Evolutionary conservation across 1,284 basidiomycete genomes (phyloP).

Genomic region (Boletus calvinii): DNA sequence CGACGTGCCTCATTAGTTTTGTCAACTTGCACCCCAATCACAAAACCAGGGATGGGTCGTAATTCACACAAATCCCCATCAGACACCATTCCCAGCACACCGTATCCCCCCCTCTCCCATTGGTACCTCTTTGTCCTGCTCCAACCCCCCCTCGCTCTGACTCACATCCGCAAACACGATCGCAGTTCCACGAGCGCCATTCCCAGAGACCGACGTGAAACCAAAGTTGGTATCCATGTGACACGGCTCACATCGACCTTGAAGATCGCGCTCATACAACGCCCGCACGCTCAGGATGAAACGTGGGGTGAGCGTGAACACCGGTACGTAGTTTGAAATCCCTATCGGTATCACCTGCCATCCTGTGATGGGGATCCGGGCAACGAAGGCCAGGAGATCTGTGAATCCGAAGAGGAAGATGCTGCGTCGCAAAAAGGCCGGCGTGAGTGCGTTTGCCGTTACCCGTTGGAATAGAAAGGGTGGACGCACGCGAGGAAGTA

Average conservation of each 20-base stretch:
- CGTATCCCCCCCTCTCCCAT: neutral
- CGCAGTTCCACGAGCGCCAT: no score
- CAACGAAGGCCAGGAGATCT: neutral
- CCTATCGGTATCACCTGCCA: neutral
- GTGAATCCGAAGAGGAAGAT: neutral
- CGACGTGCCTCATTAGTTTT: no score
- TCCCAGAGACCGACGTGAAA: neutral
- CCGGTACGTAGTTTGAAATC: neutral
- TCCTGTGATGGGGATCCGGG: neutral
- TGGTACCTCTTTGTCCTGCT: neutral
- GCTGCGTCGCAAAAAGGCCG: neutral
- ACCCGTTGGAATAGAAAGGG: neutral
- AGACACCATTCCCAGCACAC: neutral
- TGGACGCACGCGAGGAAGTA: conserved; percentile 4
- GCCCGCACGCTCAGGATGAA: conserved; percentile 11
- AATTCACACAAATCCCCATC: neutral
- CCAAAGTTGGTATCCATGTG: conserved; percentile 11
- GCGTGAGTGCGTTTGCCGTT: neutral
- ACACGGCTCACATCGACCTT: neutral
- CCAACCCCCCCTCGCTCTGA: neutral
- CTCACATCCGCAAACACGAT: neutral
- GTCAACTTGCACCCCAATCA: no score
- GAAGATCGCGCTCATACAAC: conserved; percentile 1
- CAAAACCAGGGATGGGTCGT: no score
- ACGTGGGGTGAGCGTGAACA: conserved; percentile 7